Evolutionary conservation across 169 alveolate species (phyloP), one percentile per base, ranked within the genome.

Genomic region (Cryptosporidium andersoni): DNA sequence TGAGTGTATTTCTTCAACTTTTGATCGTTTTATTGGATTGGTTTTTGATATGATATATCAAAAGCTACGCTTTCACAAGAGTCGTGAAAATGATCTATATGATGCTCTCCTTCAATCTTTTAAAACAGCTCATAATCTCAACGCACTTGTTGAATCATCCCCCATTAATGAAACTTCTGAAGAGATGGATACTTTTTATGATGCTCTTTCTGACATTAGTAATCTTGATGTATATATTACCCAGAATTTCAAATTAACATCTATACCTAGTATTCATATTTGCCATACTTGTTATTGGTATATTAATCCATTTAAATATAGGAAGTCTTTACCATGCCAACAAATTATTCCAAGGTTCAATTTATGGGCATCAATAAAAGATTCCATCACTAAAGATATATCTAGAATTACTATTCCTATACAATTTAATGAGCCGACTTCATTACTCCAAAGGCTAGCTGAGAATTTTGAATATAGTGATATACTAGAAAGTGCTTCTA

Each of bases 361-460:
- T 43, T 80, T 97, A 45, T 97, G 99, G 99, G 92, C 96, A 5
- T 93, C 97, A 37, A 82, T 96, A 64, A 97, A 96, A 92, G 99
- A 97, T 67, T 94, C 96, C 47, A 95, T 98, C 43, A 99, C 99
- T 14, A 96, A 96, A 89, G 99, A 98, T 82, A 90, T 98, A 25
- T 92, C 97, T 37, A 94, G 97, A 64, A 94, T 98, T 62, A 92
- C 98, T 37, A 95, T 98, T 89, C 99, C 99, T 2, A 97, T 97
- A 47, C 94, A 91, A 64, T 93, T 96, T 64, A 98, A 97, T 89
- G 99, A 97, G 64, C 99, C 99, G 34, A 91, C 97, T 8, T 93
- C 98, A 34, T 94, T 96, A 80, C 91, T 97, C 34, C 98, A 98
- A 89, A 94, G 97, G 55, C 92, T 95, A 58, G 93, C 97, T 16